Evolutionary conservation across 2,329 filamentous ascomycete species (phyloP).

Genomic region (Myriosclerotinia curreyana): DNA sequence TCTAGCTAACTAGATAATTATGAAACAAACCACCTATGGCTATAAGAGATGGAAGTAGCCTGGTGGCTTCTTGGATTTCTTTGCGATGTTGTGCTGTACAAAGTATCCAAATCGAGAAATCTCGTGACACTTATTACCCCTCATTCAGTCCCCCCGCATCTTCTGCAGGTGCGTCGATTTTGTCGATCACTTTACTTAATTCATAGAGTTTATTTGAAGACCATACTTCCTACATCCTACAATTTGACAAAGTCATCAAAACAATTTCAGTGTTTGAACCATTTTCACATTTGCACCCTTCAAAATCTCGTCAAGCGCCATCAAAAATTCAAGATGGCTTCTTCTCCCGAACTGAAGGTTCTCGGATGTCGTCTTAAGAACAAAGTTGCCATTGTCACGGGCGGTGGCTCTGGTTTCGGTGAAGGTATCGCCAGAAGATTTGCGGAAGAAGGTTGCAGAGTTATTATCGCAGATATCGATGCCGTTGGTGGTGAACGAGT

Average conservation of each 20-base stretch:
- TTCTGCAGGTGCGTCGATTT: not conserved
- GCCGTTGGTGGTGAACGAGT: slow-evolving; percentile 49
- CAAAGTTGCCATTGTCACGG: slow-evolving; percentile 58
- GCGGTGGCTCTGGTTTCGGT: slow-evolving; percentile 62
- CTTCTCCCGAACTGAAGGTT: slow-evolving; percentile 24
- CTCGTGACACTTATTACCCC: slow-evolving; percentile 17
- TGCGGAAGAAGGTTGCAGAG: slow-evolving; percentile 56
- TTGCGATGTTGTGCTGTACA: not conserved
- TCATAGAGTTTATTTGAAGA: not conserved
- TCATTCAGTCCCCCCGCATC: slow-evolving; percentile 12
- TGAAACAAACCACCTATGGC: not conserved
- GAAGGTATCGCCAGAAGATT: slow-evolving; percentile 59
- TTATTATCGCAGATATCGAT: slow-evolving; percentile 61
- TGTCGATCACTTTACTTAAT: not conserved
- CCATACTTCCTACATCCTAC: not conserved
- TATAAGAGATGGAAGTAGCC: not conserved
- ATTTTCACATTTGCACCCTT: not conserved
- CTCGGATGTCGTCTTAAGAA: slow-evolving; percentile 44
- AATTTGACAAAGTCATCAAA: not conserved
- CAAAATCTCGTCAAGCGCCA: not conserved
- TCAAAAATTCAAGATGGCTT: slow-evolving; percentile 22
- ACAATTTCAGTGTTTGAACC: not conserved
- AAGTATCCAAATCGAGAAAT: slow-evolving; percentile 5
- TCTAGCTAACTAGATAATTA: not conserved
- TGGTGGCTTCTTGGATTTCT: not conserved